Evolutionary conservation across 768 basidiomycete species (phyloP).

Genomic region (Leucocoprinus birnbaumii): DNA sequence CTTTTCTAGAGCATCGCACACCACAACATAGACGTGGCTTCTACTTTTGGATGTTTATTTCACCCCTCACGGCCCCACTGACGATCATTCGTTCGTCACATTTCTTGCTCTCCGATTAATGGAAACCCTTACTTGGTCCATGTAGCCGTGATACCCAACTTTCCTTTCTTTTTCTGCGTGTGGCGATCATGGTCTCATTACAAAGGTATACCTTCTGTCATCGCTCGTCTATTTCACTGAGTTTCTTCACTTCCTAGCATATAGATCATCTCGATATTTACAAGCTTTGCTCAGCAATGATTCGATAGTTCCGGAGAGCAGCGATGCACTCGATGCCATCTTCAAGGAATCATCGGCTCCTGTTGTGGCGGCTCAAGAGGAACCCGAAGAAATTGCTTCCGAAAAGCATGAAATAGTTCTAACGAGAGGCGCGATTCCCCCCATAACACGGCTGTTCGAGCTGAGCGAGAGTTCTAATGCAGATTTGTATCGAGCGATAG

Average conservation of each 20-base stretch:
- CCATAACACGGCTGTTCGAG: conserved; percentile 42
- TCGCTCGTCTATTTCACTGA: background rate
- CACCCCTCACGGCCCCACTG: conserved; percentile 76
- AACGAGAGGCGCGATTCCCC: conserved; percentile 49
- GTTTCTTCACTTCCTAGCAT: conserved; percentile 38
- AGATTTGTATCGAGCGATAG: conserved; percentile 63
- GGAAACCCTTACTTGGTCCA: background rate
- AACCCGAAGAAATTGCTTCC: conserved; percentile 9
- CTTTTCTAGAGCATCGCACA: conserved; percentile 49
- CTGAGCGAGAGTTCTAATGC: conserved; percentile 41
- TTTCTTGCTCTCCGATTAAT: background rate
- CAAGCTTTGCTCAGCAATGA: conserved; percentile 53
- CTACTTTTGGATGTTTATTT: conserved; percentile 58
- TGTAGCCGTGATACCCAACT: conserved; percentile 75
- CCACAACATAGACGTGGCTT: conserved; percentile 68
- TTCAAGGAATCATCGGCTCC: conserved; percentile 33
- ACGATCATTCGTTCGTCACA: conserved; percentile 67
- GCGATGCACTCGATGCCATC: conserved; percentile 51
- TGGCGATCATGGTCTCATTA: conserved; percentile 89
- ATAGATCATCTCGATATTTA: conserved; percentile 68
- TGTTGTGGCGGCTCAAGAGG: background rate
- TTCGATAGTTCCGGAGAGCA: conserved; percentile 54
- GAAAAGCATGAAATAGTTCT: conserved; percentile 39
- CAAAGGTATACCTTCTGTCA: conserved; percentile 43
- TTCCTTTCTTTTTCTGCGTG: conserved; percentile 82